These are phyloP conservation scores for Spizellomyces sp. DNA, from an alignment of 192 early-diverging fungal species.

Conservation along the genomic window DNA sequence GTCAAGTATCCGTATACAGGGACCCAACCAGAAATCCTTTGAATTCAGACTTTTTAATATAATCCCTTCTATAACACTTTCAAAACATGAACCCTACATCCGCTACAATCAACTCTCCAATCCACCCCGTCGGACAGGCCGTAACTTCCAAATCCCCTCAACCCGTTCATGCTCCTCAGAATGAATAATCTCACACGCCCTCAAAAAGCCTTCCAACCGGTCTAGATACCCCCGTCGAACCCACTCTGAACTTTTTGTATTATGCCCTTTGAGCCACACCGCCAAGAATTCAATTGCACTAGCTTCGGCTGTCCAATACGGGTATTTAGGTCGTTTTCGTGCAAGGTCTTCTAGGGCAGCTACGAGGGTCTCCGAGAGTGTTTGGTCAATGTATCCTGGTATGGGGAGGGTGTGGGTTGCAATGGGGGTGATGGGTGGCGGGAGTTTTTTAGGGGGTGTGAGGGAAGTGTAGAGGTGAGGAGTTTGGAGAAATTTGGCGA, in stretches of 20 bases:
- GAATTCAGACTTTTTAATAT: too few species aligned
- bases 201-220: slow-evolving; percentile 40
- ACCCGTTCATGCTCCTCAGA: too few species aligned
- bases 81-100: too few species aligned
- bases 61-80: too few species aligned
- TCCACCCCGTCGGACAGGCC: too few species aligned
- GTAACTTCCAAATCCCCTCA: too few species aligned
- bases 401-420: slow-evolving; percentile 45
- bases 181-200: slow-evolving; percentile 40
- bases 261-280: slow-evolving; percentile 59
- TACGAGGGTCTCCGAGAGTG: slow-evolving; percentile 42
- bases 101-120: too few species aligned
- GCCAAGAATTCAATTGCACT: slow-evolving; percentile 55
- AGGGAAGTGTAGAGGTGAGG: slow-evolving; percentile 51
- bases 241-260: slow-evolving; percentile 47
- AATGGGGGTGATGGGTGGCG: slow-evolving; percentile 46
- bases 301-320: slow-evolving; percentile 42
- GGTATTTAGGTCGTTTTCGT: slow-evolving; percentile 50
- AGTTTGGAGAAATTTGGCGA: slow-evolving; percentile 46
- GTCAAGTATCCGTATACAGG: too few species aligned
- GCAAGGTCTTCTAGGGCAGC: slow-evolving; percentile 48
- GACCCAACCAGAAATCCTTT: too few species aligned
- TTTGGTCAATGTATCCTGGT: slow-evolving; percentile 59
- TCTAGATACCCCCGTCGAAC: slow-evolving; percentile 34
- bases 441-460: slow-evolving; percentile 52